A percentile compares a stretch with the other conserved stretches of the same genome.
Evolutionary conservation across 2,329 filamentous ascomycete genomes (phyloP).

Genomic region (Colletotrichum truncatum): DNA sequence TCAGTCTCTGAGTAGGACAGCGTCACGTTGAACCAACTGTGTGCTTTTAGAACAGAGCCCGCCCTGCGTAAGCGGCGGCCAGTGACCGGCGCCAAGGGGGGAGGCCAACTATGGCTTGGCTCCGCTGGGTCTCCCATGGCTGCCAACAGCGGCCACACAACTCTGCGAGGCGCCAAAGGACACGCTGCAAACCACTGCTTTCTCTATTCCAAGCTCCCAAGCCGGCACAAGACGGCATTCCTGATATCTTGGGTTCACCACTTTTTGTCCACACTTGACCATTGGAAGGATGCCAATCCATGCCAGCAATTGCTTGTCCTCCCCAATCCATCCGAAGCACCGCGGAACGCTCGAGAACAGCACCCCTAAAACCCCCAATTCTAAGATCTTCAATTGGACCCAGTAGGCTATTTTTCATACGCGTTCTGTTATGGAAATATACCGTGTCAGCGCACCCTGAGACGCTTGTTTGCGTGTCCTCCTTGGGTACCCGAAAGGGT

Average conservation of each 20-base stretch:
- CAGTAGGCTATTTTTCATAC: slow-evolving; percentile 12
- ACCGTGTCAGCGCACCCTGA: neutral
- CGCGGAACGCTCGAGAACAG: neutral
- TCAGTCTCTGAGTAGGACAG: no score
- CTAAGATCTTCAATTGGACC: neutral
- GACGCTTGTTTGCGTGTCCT: slow-evolving; percentile 3
- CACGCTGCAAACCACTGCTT: neutral
- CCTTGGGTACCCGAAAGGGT: neutral
- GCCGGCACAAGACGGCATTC: slow-evolving; percentile 12
- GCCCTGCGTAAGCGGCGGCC: neutral
- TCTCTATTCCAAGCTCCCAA: slow-evolving; percentile 7
- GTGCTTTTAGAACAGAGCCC: neutral
- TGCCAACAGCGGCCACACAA: neutral
- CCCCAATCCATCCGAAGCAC: neutral
- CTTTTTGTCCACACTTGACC: neutral
- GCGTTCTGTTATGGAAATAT: neutral
- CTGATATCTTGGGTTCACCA: slow-evolving; percentile 14
- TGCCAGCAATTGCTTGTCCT: neutral
- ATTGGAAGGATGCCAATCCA: neutral
- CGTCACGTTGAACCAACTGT: no score
- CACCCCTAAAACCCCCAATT: neutral
- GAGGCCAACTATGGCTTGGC: neutral
- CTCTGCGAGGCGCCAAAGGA: neutral
- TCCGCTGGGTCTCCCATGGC: neutral
- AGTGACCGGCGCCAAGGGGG: neutral